Evolutionary conservation across 495 filamentous ascomycete species (phyloP).

Genomic region (Cercophora newfieldiana): DNA sequence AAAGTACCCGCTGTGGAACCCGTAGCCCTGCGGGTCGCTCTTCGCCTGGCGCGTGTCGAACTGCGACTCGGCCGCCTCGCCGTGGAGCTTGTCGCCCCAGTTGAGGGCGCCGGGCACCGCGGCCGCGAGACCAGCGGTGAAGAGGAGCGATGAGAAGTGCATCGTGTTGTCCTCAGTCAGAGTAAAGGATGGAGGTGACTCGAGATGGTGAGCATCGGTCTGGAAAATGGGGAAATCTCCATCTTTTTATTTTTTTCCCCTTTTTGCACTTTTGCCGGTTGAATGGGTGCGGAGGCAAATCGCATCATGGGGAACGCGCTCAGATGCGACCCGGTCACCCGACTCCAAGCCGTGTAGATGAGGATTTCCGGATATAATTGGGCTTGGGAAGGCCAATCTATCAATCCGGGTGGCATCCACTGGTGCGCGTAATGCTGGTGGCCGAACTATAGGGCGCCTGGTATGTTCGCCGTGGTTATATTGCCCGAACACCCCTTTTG

Average conservation of each 20-base stretch:
- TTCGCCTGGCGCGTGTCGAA: background rate
- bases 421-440: slow-evolving; percentile 6
- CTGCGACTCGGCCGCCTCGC: background rate
- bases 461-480: slow-evolving; percentile 5
- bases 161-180: background rate
- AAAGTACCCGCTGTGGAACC: slow-evolving; percentile 52
- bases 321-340: slow-evolving; percentile 5
- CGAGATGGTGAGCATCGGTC: background rate
- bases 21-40: slow-evolving; percentile 11
- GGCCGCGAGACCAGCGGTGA: background rate
- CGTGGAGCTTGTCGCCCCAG: slow-evolving; percentile 6
- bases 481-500: slow-evolving; percentile 7
- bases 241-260: slow-evolving; percentile 8
- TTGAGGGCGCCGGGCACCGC: slow-evolving; percentile 3
- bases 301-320: slow-evolving; percentile 4
- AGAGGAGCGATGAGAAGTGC: slow-evolving; percentile 1
- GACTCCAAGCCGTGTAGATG: slow-evolving; percentile 1
- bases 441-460: background rate
- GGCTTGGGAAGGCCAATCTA: slow-evolving; percentile 3
- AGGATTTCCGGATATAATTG: slow-evolving; percentile 6
- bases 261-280: slow-evolving; percentile 1
- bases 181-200: background rate
- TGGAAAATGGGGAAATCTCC: background rate
- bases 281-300: background rate
- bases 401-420: slow-evolving; percentile 10